These are phyloP conservation scores for Penicillium salamii DNA, from an alignment of 495 filamentous ascomycete species.

Conservation along the genomic window DNA sequence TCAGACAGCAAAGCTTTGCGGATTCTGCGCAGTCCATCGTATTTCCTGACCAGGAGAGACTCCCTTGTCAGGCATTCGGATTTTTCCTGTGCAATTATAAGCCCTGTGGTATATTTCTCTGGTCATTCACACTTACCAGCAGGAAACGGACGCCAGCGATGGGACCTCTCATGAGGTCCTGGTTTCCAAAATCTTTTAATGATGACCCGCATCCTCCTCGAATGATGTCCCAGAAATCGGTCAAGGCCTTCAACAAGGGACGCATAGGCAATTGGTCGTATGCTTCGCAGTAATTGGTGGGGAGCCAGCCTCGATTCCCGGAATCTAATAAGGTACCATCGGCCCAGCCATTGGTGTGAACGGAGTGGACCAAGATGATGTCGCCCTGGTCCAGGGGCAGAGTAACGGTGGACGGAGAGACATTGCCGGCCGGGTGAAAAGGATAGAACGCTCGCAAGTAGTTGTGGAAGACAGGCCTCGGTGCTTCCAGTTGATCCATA, in stretches of 20 bases:
- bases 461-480: constrained; percentile 77
- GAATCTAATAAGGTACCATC: constrained; percentile 92
- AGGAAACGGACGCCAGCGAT: constrained; percentile 91
- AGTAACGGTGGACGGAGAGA: constrained; percentile 75
- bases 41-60: constrained; percentile 65
- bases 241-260: constrained; percentile 78
- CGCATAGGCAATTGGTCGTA: constrained; percentile 87
- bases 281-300: constrained; percentile 96
- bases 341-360: constrained; percentile 98
- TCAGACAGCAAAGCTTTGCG: constrained; percentile 87
- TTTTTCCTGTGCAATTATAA: constrained; percentile 59
- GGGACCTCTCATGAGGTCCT: constrained; percentile 86
- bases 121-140: constrained; percentile 58
- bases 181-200: constrained; percentile 73
- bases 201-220: constrained; percentile 62
- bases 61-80: constrained; percentile 86
- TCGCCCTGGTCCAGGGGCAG: constrained; percentile 86
- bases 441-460: constrained; percentile 96
- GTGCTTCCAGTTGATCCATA: constrained; percentile 42
- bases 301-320: constrained; percentile 91
- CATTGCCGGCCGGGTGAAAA: constrained; percentile 75
- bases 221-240: constrained; percentile 91
- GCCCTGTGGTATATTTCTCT: not conserved
- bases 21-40: constrained; percentile 72
- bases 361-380: constrained; percentile 90